Conservation (phyloP, 2,329 filamentous ascomycete genomes). For the Fusarium verrucosum region DNA sequence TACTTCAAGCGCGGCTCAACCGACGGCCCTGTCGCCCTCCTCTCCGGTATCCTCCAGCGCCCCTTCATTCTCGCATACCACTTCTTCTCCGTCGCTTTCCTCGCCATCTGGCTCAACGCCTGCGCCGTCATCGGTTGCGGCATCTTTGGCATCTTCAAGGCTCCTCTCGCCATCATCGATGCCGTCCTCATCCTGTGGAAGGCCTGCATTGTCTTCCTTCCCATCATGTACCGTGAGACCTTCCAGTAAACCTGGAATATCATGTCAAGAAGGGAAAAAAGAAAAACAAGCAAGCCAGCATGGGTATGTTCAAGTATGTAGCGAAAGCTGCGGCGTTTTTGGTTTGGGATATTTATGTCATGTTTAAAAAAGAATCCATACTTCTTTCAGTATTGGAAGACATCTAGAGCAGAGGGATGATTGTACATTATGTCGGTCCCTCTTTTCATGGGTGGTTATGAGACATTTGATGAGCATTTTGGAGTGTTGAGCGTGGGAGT, state of each 20-base stretch:
- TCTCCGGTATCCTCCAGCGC: slow-evolving; percentile 81
- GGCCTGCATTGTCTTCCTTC: slow-evolving; percentile 83
- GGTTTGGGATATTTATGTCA: slow-evolving; percentile 28
- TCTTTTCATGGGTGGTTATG: slow-evolving; percentile 27
- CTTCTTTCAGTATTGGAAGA: not conserved
- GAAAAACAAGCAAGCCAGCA: not conserved
- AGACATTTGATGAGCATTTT: slow-evolving; percentile 39
- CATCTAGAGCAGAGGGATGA: not conserved
- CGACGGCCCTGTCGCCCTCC: slow-evolving; percentile 80
- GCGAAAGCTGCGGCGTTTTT: slow-evolving; percentile 40
- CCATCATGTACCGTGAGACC: slow-evolving; percentile 77
- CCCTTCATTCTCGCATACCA: slow-evolving; percentile 86
- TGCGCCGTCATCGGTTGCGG: slow-evolving; percentile 52
- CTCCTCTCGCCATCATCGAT: slow-evolving; percentile 71
- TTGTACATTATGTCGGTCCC: slow-evolving; percentile 13
- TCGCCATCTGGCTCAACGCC: slow-evolving; percentile 77
- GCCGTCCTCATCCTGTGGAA: slow-evolving; percentile 79
- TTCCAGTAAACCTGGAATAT: slow-evolving; percentile 40
- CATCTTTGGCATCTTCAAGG: slow-evolving; percentile 53
- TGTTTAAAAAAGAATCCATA: slow-evolving; percentile 16
- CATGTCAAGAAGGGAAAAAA: not conserved
- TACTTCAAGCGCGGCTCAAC: slow-evolving; percentile 86
- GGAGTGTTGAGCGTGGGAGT: slow-evolving; percentile 25
- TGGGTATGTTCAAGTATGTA: slow-evolving; percentile 3
- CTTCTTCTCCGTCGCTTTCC: slow-evolving; percentile 93